A percentile compares a stretch with the other conserved stretches of the same genome.
These are phyloP conservation scores for Eutypa lata DNA, from an alignment of 2,329 filamentous ascomycete genomes.

Conservation along the genomic window DNA sequence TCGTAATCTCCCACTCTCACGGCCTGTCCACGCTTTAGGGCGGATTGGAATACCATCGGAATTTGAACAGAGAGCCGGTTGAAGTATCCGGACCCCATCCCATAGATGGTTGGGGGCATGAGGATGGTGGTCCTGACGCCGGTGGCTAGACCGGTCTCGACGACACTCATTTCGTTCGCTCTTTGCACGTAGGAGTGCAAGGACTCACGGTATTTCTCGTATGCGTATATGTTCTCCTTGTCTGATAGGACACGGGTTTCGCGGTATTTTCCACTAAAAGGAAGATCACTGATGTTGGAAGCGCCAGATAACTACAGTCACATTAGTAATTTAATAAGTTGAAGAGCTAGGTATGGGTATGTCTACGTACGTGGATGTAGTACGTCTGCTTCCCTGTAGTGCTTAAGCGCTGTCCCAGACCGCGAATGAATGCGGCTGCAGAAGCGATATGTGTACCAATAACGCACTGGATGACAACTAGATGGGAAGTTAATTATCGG, in stretches of 20 bases:
- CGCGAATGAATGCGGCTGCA: slow-evolving; percentile 38
- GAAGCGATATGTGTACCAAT: slow-evolving; percentile 34
- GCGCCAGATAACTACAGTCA: slow-evolving; percentile 37
- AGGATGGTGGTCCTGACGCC: slow-evolving; percentile 44
- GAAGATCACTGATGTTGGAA: slow-evolving; percentile 41
- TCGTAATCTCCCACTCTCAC: slow-evolving; percentile 34
- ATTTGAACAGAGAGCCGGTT: slow-evolving; percentile 37
- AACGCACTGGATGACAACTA: slow-evolving; percentile 41
- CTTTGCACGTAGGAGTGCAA: slow-evolving; percentile 38
- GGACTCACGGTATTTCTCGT: slow-evolving; percentile 34
- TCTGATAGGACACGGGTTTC: slow-evolving; percentile 26
- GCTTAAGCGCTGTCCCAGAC: slow-evolving; percentile 36
- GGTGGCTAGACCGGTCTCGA: slow-evolving; percentile 34
- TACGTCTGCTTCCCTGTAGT: slow-evolving; percentile 1
- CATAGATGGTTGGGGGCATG: slow-evolving; percentile 46
- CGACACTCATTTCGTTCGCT: slow-evolving; percentile 39
- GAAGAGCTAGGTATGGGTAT: no score
- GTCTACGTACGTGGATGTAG: slow-evolving; percentile 26
- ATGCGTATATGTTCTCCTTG: slow-evolving; percentile 39
- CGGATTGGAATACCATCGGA: slow-evolving; percentile 16
- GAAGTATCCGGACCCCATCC: slow-evolving; percentile 39
- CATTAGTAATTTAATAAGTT: slow-evolving; percentile 20
- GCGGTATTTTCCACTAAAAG: slow-evolving; percentile 36
- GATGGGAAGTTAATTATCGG: not conserved
- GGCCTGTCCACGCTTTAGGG: slow-evolving; percentile 22